Evolutionary conservation across 345 rosid species (phyloP), one percentile per base, ranked within the genome.

Genomic region (Citrus reticulata): DNA sequence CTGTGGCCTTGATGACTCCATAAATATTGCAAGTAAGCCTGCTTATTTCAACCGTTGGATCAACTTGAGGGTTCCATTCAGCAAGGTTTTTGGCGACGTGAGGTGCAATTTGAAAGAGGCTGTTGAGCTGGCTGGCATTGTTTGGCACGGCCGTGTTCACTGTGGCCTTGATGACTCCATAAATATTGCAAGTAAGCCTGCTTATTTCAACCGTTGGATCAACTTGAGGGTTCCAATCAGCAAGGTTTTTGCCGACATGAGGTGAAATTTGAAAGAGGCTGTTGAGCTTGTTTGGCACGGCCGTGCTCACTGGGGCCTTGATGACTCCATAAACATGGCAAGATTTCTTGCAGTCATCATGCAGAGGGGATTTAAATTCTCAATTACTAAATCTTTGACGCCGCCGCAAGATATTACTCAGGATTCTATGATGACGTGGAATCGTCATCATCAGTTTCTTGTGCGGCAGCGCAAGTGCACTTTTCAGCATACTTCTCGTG

Each of bases 11-110:
- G 91, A 88, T 13, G 91, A 88, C 72, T 88, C 89, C 66, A 86
- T 80, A 60, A 88, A 86, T 83, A 88, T 88, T 7, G 91, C 91
- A 55, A 86, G 85, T 24, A 88, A 88, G 76, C 89, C 89, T 17
- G 81, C 85, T 10, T 86, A 84, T 63, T 88, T 88, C 72, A 86
- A 88, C 83, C 77, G 87, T 79, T 88, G 91, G 91, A 88, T 88
- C 76, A 88, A 88, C 83, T 81, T 86, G 27, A 88, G 71, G 79
- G 89, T 88, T 63, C 89, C 91, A 0, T 86, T 86, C 77, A 72
- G 68, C 60, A 86, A 84, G 79, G 86, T 83, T 66, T 88, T 79
- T 49, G 89, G 88, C 10, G 78, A 81, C 3, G 57, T 49, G 58
- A 81, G 79, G 72, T 86, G 89, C 83, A 88, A 86, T 65, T 71